Evolutionary conservation across 176 grass and related monocot species (phyloP).

Genomic region (Triticum aestivum): IWGSC_CS_RefSeq_v2.1 NC_057802.1:14037990-14038489

Average conservation of each 20-base stretch:
- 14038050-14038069: slow-evolving; percentile 14
- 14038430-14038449: not conserved
- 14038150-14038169: no score
- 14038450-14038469: no score
- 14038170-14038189: not conserved
- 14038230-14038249: not conserved
- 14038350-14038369: no score
- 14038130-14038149: not conserved
- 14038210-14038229: not conserved
- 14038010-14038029: not conserved
- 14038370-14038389: no score
- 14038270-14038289: not conserved
- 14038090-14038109: no score
- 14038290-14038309: no score
- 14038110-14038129: no score
- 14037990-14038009: not conserved
- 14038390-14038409: not conserved
- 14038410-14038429: no score
- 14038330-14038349: no score
- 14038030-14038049: not conserved
- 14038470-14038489: no score
- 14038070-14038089: not conserved
- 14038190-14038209: not conserved
- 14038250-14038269: no score
- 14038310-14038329: no score